Evolutionary conservation across 2,329 filamentous ascomycete genomes (phyloP), one percentile per base, ranked within the genome.

Genomic region (Lasiodiplodia sp.): DNA sequence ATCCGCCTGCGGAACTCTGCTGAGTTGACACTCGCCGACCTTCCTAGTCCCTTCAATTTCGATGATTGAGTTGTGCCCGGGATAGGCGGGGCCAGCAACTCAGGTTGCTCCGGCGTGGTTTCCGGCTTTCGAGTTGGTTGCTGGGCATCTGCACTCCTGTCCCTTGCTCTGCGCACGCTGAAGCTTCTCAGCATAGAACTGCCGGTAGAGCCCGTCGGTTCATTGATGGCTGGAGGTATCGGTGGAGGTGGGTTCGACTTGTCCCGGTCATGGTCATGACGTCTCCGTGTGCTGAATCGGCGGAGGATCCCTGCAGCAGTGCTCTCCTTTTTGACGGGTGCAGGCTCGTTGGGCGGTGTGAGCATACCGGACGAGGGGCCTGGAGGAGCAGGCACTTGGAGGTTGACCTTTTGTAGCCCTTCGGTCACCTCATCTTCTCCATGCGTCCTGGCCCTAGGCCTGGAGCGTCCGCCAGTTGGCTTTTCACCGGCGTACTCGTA

Each of bases 401-500:
- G 76, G 71, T 89, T 88, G 23, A 91, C 80, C 72, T 89, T 88
- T 79, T 93, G 91, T 77, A 92, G 82, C 8, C 86, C 86, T 60
- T 97, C 92, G 0, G 90, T 86, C 12, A 93, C 87, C 69, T 99
- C 96, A 71, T 98, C 95, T 79, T 98, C 96, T 18, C 95, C 96
- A 76, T 98, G 95, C 0, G 96, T 98, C 72, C 96, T 88, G 44
- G 96, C 94, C 60, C 96, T 88, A 8, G 94, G 93, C 62, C 96
- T 87, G 40, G 92, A 91, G 69, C 95, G 87, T 55, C 93, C 92
- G 53, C 94, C 93, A 0, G 92, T 96, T 12, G 92, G 90, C 76
- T 90, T 94, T 80, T 97, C 94, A 21, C 94, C 94, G 0, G 93
- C 89, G 86, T 97, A 91, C 78, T 97, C 94, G 76, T 96, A 97